These are phyloP conservation scores for Waitea zeae DNA, from an alignment of 1,284 basidiomycete species.

Conservation along the genomic window DNA sequence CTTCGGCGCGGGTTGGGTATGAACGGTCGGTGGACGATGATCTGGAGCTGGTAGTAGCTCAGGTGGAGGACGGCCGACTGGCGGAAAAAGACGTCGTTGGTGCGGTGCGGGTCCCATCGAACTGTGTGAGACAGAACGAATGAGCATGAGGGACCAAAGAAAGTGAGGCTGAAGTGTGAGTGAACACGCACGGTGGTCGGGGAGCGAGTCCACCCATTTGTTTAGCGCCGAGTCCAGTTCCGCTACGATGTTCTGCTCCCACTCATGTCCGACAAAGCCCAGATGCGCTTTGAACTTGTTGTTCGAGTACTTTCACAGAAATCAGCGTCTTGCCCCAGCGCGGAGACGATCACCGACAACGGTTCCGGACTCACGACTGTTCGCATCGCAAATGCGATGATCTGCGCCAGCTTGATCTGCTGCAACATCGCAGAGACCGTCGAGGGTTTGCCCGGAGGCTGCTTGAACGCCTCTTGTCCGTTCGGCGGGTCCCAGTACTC, in stretches of 20 bases:
- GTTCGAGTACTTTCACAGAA: constrained; percentile 20
- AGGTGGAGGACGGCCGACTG: constrained; percentile 43
- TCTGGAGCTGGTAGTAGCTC: constrained; percentile 42
- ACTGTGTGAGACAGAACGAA: constrained; percentile 20
- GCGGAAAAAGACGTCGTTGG: constrained; percentile 29
- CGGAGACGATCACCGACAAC: background rate
- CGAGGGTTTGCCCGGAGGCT: constrained; percentile 17
- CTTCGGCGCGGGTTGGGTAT: constrained; percentile 28
- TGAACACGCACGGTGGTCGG: constrained; percentile 16
- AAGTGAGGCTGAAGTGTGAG: background rate
- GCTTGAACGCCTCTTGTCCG: constrained; percentile 12
- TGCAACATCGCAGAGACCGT: constrained; percentile 21
- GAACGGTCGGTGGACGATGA: constrained; percentile 53
- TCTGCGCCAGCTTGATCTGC: constrained; percentile 23
- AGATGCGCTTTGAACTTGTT: constrained; percentile 19
- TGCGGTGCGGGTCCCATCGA: constrained; percentile 40
- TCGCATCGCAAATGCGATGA: constrained; percentile 23
- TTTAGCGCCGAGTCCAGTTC: constrained; percentile 29
- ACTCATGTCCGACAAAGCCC: constrained; percentile 18
- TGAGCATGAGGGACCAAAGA: background rate
- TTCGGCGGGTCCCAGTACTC: constrained; percentile 23
- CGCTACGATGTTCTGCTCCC: constrained; percentile 24
- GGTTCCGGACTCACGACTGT: constrained; percentile 17
- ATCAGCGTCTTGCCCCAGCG: background rate
- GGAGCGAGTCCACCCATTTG: constrained; percentile 27